phyloP scores from a whole-genome alignment of 805 yeast species.

The Torulaspora microellipsoides region DNA sequence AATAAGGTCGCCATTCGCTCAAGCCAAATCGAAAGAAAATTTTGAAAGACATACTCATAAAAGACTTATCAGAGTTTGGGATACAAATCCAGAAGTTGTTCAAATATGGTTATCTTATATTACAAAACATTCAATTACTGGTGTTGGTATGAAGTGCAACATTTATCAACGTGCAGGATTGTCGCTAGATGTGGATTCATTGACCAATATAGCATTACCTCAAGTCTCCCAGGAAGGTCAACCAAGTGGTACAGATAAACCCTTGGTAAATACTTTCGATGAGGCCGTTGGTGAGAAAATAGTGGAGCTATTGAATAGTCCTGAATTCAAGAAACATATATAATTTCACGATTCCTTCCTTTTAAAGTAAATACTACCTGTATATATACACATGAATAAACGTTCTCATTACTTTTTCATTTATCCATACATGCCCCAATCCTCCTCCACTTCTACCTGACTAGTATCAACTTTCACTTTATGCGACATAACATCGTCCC shows the following conservation, averaged over 20 bases:
- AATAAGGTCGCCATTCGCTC: constrained; percentile 86
- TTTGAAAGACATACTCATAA: constrained; percentile 83
- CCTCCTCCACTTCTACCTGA: constrained; percentile 62
- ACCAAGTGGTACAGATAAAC: background rate
- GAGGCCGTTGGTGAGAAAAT: constrained; percentile 47
- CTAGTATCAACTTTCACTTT: constrained; percentile 39
- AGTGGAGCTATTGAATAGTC: constrained; percentile 63
- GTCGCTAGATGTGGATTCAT: constrained; percentile 28
- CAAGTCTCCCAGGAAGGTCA: background rate
- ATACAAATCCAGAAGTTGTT: constrained; percentile 77
- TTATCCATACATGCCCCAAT: constrained; percentile 76
- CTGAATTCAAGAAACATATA: constrained; percentile 56
- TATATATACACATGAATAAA: constrained; percentile 3
- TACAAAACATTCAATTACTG: constrained; percentile 69
- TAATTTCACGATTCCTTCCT: constrained; percentile 2
- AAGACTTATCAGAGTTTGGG: constrained; percentile 70
- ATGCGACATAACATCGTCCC: constrained; percentile 61
- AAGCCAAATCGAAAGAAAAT: constrained; percentile 91
- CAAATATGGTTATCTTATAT: constrained; percentile 78
- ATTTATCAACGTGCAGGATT: constrained; percentile 53
- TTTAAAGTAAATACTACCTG: constrained; percentile 1
- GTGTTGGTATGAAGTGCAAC: constrained; percentile 78
- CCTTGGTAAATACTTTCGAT: constrained; percentile 13
- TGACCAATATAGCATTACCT: background rate
- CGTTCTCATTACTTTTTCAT: background rate